phyloP scores from a whole-genome alignment of 2,329 filamentous ascomycete species.

The Esteya vermicola region DNA sequence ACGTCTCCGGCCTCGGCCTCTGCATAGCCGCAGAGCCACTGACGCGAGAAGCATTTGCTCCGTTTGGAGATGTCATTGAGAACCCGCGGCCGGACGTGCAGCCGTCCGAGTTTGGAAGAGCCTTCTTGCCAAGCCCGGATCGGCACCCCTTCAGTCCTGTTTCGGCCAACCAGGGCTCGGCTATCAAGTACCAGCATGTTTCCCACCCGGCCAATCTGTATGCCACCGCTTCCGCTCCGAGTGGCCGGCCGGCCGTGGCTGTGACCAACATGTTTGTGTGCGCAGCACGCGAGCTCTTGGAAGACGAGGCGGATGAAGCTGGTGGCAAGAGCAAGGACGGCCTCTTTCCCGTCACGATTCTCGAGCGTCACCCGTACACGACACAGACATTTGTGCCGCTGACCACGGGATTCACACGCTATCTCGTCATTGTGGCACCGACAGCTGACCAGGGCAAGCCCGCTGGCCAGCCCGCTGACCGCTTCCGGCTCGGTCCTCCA shows the following conservation, averaged over 20 bases:
- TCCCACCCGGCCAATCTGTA: slow-evolving; percentile 64
- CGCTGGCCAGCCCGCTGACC: too few species aligned
- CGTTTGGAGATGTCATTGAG: slow-evolving; percentile 72
- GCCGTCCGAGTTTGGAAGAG: slow-evolving; percentile 24
- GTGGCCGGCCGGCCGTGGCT: slow-evolving; percentile 38
- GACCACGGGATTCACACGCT: slow-evolving; percentile 35
- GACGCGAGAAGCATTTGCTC: slow-evolving; percentile 52
- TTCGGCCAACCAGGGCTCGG: slow-evolving; percentile 71
- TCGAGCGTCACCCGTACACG: slow-evolving; percentile 89
- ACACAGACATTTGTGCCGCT: slow-evolving; percentile 87
- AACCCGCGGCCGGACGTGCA: slow-evolving; percentile 50
- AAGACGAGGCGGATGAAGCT: too few species aligned
- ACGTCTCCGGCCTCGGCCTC: slow-evolving; percentile 32
- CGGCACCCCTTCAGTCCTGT: slow-evolving; percentile 32
- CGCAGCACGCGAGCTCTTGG: too few species aligned
- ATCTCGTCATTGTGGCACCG: slow-evolving; percentile 82
- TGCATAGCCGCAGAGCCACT: slow-evolving; percentile 50
- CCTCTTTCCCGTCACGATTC: slow-evolving; percentile 53
- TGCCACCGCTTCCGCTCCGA: slow-evolving; percentile 36
- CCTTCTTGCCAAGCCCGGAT: not conserved
- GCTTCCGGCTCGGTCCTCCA: slow-evolving; percentile 49
- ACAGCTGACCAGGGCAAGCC: slow-evolving; percentile 32
- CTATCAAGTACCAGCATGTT: slow-evolving; percentile 73
- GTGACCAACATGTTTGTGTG: slow-evolving; percentile 87
- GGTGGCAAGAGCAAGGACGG: slow-evolving; percentile 4